Evolutionary conservation across 345 rosid genomes (phyloP), one percentile per base, ranked within the genome.

Genomic region (Schrenkiella parvula): DNA sequence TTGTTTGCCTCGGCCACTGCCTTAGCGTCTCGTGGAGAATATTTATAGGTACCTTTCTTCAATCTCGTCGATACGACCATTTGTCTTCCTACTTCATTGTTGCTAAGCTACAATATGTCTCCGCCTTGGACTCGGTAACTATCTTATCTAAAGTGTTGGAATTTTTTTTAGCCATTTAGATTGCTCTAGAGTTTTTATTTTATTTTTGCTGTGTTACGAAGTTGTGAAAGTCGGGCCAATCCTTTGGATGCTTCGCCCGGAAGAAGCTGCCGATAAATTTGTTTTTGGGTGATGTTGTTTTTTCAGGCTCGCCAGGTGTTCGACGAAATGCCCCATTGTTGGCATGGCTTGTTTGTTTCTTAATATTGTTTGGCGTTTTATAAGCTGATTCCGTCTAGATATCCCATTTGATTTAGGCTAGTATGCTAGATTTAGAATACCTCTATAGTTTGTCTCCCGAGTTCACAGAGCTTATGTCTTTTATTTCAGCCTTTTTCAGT

Each of bases 311-410:
- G 15, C 64, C 38, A 64, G 0, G 15, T 72, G 76, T 72, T 72
- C 76, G 76, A 74, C 62, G 68, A 48, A 74, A 41, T 67, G 28
- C 21, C 66, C 66, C 35, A 25, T 8, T 37, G 22, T 29, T 11
- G n/a, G 17, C 38, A 78, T 52, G 12, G 1, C 35, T 52, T 52
- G n/a, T 54, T 31, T 34, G n/a, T n/a, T n/a, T 43, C 2, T 42
- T 23, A 47, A 3, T 28, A 13, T 3, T 28, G 8, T 34, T 56
- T 43, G 46, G 32, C 19, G 12, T 58, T 58, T 15, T 43, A 31
- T 38, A 1, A 13, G 12, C 17, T 68, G 43, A 42, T 42, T 19
- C 51, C 15, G 18, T 2, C 8, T 18, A 18, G 8, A 35, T 70
- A 18, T 17, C 31, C 18, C 59, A 18, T 25, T 48, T 39, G 10